Evolutionary conservation across 306 rosid species (phyloP), one percentile per base, ranked within the genome.

Genomic region (Acmispon strigosus): DNA sequence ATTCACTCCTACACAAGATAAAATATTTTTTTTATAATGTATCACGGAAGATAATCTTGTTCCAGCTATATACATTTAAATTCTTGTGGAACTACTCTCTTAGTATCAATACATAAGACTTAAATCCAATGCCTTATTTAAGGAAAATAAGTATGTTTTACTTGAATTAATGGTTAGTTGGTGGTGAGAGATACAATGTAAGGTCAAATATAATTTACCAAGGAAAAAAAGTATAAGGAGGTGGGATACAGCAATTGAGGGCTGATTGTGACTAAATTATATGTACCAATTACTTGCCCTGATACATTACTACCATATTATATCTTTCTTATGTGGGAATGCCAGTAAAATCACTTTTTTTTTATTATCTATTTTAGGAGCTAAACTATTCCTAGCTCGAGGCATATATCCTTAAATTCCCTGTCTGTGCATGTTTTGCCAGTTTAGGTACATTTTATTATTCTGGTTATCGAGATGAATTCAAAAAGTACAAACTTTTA

Each of bases 231-330:
- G 53, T 17, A 54, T 7, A 8, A 53, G 37, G 39, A 69, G 78
- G 77, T 74, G 82, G 71, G 76, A 54, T 73, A 77, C 85, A 81
- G 85, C 74, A 9, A 76, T 76, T 48, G 4, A 70, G 42, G 43
- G 18, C 3, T 51, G 78, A 76, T 41, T 57, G 71, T 56, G 78
- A 58, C 61, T 19, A 19, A 64, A 70, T 48, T 36, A 36, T 6
- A 19, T 6, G 72, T 15, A 34, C 7, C 24, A 34, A 15, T 66
- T 34, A 66, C 76, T 81, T 76, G 63, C 47, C 34, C 7, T 8
- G 34, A 24, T 76, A 18, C 57, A 75, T 75, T 58, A 56, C 70
- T 56, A 41, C 47, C 52, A 50, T 64, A 66, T 56, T 63, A 52
- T 29, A 51, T 60, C 49, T 19, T 69, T n/a, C 69, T 61, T 55